Conservation (phyloP, 176 grass and related monocot species). For the Panicum miliaceum region DNA sequence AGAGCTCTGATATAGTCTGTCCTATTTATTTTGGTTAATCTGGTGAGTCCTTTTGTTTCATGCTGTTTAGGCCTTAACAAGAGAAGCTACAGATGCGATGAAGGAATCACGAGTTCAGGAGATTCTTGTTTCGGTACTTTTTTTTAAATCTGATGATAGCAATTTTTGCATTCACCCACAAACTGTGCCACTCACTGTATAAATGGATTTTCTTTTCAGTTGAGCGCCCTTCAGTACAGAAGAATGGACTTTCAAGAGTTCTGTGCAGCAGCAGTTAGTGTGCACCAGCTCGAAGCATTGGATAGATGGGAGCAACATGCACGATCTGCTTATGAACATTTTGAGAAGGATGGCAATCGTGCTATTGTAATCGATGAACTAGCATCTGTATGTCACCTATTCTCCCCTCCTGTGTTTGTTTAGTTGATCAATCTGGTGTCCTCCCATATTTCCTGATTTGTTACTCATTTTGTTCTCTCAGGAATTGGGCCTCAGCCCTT, state of each 20-base stretch:
- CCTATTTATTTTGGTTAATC: background rate
- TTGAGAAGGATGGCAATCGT: slow-evolving; percentile 87
- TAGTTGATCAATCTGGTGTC: background rate
- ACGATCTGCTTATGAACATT: slow-evolving; percentile 70
- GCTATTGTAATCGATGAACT: slow-evolving; percentile 82
- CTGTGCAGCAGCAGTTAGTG: slow-evolving; percentile 73
- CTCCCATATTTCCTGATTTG: slow-evolving; percentile 2
- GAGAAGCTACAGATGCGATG: slow-evolving; percentile 82
- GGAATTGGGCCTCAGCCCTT: slow-evolving; percentile 74
- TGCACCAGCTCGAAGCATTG: slow-evolving; percentile 83
- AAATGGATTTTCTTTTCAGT: slow-evolving; percentile 47
- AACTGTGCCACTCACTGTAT: slow-evolving; percentile 14
- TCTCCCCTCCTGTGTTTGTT: background rate
- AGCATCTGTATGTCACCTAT: slow-evolving; percentile 62
- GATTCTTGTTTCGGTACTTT: slow-evolving; percentile 66
- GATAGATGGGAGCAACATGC: slow-evolving; percentile 94
- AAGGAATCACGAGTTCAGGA: slow-evolving; percentile 82
- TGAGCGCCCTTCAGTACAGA: slow-evolving; percentile 84
- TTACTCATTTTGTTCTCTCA: slow-evolving; percentile 19
- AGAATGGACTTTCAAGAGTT: slow-evolving; percentile 89
- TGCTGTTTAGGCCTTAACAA: slow-evolving; percentile 55
- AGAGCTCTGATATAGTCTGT: background rate
- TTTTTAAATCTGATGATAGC: background rate
- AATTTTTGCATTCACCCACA: slow-evolving; percentile 24
- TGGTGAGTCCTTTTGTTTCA: slow-evolving; percentile 22